A percentile compares a stretch with the other conserved stretches of the same genome.
phyloP scores from a whole-genome alignment of 148 eudicot genomes.

The Spergularia marina region DNA sequence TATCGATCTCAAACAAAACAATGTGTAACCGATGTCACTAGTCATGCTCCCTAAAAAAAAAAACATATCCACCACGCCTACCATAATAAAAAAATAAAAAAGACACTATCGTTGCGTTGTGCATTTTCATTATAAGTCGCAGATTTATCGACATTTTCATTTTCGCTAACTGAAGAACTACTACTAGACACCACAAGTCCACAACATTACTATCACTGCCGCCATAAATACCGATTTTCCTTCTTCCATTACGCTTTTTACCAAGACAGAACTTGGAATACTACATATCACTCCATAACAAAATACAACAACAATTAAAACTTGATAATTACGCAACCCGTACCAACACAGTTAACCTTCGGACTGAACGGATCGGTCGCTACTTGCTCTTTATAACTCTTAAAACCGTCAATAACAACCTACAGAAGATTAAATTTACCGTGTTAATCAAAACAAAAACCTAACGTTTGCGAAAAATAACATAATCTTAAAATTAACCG shows the following conservation, averaged over 20 bases:
- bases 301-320: neutral
- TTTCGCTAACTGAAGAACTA: no score
- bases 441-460: neutral
- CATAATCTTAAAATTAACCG: neutral
- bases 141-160: no score
- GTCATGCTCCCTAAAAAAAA: neutral
- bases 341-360: constrained; percentile 97
- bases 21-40: no score
- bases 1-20: no score
- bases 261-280: neutral
- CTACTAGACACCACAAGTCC: neutral
- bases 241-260: neutral
- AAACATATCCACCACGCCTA: neutral
- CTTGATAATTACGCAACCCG: neutral
- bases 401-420: constrained; percentile 96
- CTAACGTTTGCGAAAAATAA: neutral
- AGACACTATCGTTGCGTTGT: neutral
- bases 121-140: neutral
- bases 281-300: neutral
- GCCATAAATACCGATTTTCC: neutral
- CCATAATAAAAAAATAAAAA: neutral
- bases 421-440: constrained; percentile 18
- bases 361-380: constrained; percentile 87
- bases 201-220: neutral
- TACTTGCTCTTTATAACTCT: constrained; percentile 92